Evolutionary conservation across 305 asterid species (phyloP).

Genomic region (Rubia occidens): DNA sequence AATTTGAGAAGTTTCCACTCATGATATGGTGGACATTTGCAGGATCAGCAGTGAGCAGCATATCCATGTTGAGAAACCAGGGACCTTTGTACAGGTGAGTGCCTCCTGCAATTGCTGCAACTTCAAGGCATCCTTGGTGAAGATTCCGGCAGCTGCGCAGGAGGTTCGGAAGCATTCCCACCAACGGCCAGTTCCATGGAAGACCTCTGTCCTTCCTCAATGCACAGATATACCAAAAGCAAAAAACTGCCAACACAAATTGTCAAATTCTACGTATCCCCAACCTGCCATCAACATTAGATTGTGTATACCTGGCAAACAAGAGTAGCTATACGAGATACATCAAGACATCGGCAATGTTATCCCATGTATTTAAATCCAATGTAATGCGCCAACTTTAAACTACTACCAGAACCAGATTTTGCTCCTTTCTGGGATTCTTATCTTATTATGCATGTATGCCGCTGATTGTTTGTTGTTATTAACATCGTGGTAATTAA

Average conservation of each 20-base stretch:
- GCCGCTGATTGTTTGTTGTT: background rate
- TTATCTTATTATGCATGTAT: background rate
- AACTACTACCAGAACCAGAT: background rate
- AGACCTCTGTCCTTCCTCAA: constrained; percentile 23
- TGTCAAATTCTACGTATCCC: constrained; percentile 26
- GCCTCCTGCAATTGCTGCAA: constrained; percentile 18
- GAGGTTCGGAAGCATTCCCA: constrained; percentile 52
- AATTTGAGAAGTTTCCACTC: constrained; percentile 42
- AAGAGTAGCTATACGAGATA: background rate
- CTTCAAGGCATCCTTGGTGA: constrained; percentile 32
- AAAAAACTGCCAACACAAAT: constrained; percentile 23
- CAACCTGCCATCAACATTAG: background rate
- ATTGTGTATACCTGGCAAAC: background rate
- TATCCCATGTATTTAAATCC: background rate
- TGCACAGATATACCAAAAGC: constrained; percentile 27
- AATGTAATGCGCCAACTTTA: background rate
- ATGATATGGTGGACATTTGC: constrained; percentile 49
- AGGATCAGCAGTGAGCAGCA: constrained; percentile 41
- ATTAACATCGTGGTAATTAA: background rate
- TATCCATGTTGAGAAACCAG: constrained; percentile 48
- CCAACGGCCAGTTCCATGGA: constrained; percentile 42
- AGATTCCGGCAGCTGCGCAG: constrained; percentile 25
- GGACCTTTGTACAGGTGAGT: constrained; percentile 41
- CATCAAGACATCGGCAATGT: background rate
- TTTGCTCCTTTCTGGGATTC: background rate